Conservation (phyloP, 1,139 yeast species). For the Geotrichum phurueaensis region DNA sequence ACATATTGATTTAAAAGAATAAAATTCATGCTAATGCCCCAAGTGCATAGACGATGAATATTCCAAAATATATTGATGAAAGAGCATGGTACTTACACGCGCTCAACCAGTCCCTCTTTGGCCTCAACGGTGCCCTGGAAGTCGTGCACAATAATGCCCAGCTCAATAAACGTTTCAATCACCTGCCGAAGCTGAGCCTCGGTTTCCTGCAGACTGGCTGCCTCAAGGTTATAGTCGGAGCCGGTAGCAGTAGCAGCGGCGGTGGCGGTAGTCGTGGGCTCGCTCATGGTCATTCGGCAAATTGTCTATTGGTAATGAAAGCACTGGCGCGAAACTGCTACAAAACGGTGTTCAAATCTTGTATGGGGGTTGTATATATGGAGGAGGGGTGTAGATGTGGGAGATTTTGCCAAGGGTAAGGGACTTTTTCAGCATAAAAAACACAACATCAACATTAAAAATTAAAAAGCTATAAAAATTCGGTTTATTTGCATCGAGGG, state of each 20-base stretch:
- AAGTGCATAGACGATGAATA: not conserved
- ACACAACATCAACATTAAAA: too few species aligned
- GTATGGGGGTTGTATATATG: not conserved
- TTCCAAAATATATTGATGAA: not conserved
- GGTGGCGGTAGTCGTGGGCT: conserved; percentile 1
- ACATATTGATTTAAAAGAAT: not conserved
- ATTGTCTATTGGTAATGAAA: not conserved
- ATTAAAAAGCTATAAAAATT: too few species aligned
- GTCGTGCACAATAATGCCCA: conserved; percentile 89
- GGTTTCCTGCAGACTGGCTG: conserved; percentile 27
- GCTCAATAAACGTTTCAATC: conserved; percentile 79
- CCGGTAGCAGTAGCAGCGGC: not conserved
- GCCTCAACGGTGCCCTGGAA: conserved; percentile 77
- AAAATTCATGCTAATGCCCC: too few species aligned
- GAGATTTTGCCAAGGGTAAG: too few species aligned
- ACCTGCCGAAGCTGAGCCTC: conserved; percentile 61
- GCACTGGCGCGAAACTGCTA: too few species aligned
- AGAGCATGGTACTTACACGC: conserved; percentile 22
- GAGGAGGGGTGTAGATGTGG: not conserved
- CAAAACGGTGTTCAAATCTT: too few species aligned
- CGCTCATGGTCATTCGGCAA: conserved; percentile 10
- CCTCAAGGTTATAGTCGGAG: not conserved
- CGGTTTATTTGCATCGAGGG: too few species aligned
- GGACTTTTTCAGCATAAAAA: too few species aligned
- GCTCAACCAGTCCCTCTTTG: conserved; percentile 46